Percentiles rank a stretch among this genome's conserved stretches.
These are phyloP conservation scores for Thielaviopsis populi DNA, from an alignment of 2,329 filamentous ascomycete genomes.

Conservation along the genomic window DNA sequence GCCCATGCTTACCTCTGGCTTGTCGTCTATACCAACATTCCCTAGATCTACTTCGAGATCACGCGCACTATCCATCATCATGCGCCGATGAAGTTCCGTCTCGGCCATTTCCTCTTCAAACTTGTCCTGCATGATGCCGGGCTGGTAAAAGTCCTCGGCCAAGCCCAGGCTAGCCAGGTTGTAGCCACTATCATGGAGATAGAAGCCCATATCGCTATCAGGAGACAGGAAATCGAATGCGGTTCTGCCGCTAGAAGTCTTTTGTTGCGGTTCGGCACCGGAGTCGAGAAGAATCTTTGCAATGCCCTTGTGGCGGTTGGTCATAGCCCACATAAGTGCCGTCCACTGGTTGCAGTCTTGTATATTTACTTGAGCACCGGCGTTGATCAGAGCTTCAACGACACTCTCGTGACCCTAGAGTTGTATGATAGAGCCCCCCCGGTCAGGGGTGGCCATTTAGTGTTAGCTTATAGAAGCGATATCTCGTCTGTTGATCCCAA, in stretches of 20 bases:
- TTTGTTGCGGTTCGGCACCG: constrained; percentile 87
- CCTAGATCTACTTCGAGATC: constrained; percentile 93
- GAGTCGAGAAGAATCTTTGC: constrained; percentile 85
- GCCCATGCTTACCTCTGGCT: constrained; percentile 56
- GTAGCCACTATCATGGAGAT: constrained; percentile 88
- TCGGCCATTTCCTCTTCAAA: constrained; percentile 98
- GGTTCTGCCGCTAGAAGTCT: constrained; percentile 83
- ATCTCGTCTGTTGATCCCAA: constrained; percentile 5
- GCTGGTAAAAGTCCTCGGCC: constrained; percentile 85
- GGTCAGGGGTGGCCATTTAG: constrained; percentile 13
- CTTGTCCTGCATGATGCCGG: constrained; percentile 78
- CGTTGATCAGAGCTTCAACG: constrained; percentile 67
- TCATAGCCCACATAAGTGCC: constrained; percentile 99
- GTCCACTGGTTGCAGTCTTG: constrained; percentile 97
- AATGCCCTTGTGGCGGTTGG: constrained; percentile 90
- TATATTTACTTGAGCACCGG: constrained; percentile 76
- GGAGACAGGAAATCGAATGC: constrained; percentile 92
- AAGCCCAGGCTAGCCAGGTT: constrained; percentile 48
- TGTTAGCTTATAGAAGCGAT: constrained; percentile 12
- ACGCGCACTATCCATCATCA: constrained; percentile 99
- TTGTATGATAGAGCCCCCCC: constrained; percentile 11
- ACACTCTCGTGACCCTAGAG: constrained; percentile 71
- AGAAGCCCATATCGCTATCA: constrained; percentile 92
- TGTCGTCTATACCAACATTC: constrained; percentile 89
- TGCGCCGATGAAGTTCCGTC: constrained; percentile 81